Percentiles rank a stretch among this genome's conserved stretches.
Evolutionary conservation across 2,329 filamentous ascomycete species (phyloP).

Genomic region (Apiospora saccharicola): DNA sequence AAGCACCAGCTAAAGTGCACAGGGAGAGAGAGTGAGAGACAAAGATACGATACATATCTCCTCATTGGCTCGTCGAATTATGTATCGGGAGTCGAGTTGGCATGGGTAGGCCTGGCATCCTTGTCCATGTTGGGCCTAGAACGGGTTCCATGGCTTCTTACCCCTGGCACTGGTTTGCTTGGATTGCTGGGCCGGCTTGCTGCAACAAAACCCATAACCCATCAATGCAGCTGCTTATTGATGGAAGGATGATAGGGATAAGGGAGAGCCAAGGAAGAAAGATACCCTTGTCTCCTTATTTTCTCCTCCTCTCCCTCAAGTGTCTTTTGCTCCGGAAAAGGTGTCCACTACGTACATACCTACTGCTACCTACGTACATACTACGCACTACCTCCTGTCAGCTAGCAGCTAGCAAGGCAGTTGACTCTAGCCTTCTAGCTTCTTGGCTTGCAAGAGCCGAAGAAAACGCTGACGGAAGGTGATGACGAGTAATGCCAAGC

Average conservation of each 20-base stretch:
- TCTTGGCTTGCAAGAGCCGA: background rate
- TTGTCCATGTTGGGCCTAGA: conserved; percentile 3
- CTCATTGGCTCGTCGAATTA: conserved; percentile 5
- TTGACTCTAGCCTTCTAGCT: background rate
- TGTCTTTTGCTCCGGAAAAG: background rate
- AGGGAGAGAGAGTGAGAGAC: background rate
- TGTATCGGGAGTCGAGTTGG: conserved; percentile 8
- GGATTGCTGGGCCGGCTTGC: background rate
- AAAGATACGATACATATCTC: background rate
- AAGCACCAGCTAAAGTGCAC: background rate
- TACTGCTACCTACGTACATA: background rate
- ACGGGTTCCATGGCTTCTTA: conserved; percentile 3
- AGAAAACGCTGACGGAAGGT: background rate
- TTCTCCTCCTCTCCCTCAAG: no score
- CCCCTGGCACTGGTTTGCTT: conserved; percentile 11
- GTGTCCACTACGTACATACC: background rate
- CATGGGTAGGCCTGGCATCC: background rate
- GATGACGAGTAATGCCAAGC: conserved; percentile 7
- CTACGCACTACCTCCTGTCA: background rate
- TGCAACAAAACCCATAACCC: background rate
- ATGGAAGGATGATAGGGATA: background rate
- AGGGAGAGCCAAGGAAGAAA: background rate
- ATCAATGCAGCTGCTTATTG: conserved; percentile 17
- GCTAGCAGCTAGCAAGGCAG: background rate
- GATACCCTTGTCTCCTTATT: background rate